These are phyloP conservation scores for Leishmania mexicana DNA, from an alignment of 208 protist genomes.

Conservation along the genomic window DNA sequence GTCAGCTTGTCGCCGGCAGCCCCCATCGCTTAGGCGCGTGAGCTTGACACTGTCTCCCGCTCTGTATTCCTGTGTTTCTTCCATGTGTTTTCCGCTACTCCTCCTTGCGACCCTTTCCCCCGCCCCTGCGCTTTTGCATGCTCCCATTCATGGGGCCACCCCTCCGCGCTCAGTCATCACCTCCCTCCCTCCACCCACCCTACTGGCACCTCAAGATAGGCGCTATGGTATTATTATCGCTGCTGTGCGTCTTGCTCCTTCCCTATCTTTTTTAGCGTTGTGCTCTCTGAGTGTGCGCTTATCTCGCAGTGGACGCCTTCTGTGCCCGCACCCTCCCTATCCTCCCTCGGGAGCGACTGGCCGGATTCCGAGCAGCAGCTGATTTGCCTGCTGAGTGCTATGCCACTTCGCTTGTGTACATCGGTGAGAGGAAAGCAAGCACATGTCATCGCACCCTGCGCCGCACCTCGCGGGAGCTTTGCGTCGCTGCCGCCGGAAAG, in stretches of 20 bases:
- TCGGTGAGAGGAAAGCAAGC: background rate
- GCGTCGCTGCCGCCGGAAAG: no score
- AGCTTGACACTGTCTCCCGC: background rate
- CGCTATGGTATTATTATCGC: background rate
- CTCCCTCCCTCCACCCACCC: background rate
- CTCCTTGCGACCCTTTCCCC: background rate
- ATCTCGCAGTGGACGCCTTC: background rate
- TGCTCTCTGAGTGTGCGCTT: background rate
- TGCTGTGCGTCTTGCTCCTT: constrained; percentile 11
- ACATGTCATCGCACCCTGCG: background rate
- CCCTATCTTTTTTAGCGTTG: background rate
- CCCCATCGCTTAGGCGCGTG: background rate
- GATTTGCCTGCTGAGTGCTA: background rate
- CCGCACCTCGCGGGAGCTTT: background rate
- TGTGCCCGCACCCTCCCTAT: background rate
- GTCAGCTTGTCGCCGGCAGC: background rate
- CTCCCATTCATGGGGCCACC: background rate
- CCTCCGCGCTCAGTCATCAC: background rate
- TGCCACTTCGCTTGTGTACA: background rate
- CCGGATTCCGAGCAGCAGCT: background rate
- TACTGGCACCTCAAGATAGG: background rate
- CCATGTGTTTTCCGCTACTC: background rate
- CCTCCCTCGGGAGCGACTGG: background rate
- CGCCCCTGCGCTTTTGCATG: background rate
- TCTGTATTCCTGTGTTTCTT: background rate